These are phyloP conservation scores for Alopecurus myosuroides DNA, from an alignment of 176 grass and related monocot species.

Conservation along the genomic window DNA sequence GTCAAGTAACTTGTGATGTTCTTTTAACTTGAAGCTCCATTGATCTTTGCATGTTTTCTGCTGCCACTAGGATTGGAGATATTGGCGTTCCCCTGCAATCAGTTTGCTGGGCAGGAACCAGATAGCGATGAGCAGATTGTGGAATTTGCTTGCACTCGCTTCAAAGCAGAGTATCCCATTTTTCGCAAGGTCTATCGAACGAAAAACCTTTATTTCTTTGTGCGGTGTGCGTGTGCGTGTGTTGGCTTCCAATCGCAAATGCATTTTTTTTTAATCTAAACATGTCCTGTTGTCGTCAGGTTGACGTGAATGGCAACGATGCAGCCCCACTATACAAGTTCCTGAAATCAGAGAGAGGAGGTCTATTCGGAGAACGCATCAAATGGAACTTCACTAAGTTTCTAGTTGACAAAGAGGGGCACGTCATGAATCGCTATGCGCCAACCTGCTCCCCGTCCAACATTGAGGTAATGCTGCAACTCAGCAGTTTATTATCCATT, in stretches of 20 bases:
- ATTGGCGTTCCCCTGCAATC: conserved; percentile 63
- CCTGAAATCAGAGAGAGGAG: conserved; percentile 38
- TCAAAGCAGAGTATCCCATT: conserved; percentile 53
- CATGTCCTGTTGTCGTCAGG: conserved; percentile 8
- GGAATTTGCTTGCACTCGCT: conserved; percentile 52
- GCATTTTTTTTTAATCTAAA: neutral
- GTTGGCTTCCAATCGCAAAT: neutral
- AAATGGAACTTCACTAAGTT: conserved; percentile 75
- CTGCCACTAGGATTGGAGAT: conserved; percentile 37
- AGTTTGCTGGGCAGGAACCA: conserved; percentile 50
- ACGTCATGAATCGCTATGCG: conserved; percentile 42
- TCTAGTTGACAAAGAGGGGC: conserved; percentile 55
- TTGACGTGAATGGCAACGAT: conserved; percentile 55
- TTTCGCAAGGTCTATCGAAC: conserved; percentile 44
- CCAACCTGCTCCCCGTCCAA: conserved; percentile 42
- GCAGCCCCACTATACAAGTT: conserved; percentile 58
- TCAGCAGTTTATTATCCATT: neutral
- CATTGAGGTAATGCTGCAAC: conserved; percentile 43
- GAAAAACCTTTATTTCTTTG: neutral
- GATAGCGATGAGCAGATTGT: conserved; percentile 48
- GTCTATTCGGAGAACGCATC: conserved; percentile 45
- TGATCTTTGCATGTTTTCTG: neutral
- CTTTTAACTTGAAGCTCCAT: neutral
- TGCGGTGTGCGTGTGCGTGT: neutral
- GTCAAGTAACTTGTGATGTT: too few relatives aligned